Evolutionary conservation across 2,329 filamentous ascomycete species (phyloP).

Genomic region (Cladophialophora psammophila): DNA sequence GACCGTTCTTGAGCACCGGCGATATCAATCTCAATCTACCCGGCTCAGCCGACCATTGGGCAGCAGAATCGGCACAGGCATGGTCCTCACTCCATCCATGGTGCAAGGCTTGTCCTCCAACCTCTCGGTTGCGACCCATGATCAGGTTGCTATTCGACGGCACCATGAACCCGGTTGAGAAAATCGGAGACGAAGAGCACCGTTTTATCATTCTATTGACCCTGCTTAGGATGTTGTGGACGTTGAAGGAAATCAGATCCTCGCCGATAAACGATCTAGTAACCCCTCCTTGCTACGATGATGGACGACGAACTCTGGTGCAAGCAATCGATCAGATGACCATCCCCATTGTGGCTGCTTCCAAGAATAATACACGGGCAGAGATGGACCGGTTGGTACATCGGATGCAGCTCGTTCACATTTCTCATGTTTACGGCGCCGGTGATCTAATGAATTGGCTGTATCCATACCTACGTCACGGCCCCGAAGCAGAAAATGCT

Average conservation of each 20-base stretch:
- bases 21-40: slow-evolving; percentile 19
- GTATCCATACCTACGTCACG: neutral
- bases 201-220: neutral
- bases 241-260: slow-evolving; percentile 7
- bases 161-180: neutral
- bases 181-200: slow-evolving; percentile 7
- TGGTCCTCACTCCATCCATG: slow-evolving; percentile 14
- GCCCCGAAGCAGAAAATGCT: neutral
- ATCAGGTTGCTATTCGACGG: neutral
- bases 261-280: slow-evolving; percentile 7
- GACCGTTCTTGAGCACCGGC: slow-evolving; percentile 7
- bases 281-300: neutral
- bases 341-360: neutral
- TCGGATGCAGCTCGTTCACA: neutral
- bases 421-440: slow-evolving; percentile 13
- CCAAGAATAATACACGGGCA: neutral
- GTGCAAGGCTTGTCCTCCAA: neutral
- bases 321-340: neutral
- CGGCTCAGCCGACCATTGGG: neutral
- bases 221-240: slow-evolving; percentile 9
- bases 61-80: slow-evolving; percentile 9
- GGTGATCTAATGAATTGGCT: slow-evolving; percentile 20
- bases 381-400: neutral
- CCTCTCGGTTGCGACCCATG: neutral
- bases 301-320: slow-evolving; percentile 1